Percentiles rank a stretch among this genome's conserved stretches.
These are phyloP conservation scores for Schizopora paradoxa DNA, from an alignment of 1,284 basidiomycete species.

Conservation along the genomic window DNA sequence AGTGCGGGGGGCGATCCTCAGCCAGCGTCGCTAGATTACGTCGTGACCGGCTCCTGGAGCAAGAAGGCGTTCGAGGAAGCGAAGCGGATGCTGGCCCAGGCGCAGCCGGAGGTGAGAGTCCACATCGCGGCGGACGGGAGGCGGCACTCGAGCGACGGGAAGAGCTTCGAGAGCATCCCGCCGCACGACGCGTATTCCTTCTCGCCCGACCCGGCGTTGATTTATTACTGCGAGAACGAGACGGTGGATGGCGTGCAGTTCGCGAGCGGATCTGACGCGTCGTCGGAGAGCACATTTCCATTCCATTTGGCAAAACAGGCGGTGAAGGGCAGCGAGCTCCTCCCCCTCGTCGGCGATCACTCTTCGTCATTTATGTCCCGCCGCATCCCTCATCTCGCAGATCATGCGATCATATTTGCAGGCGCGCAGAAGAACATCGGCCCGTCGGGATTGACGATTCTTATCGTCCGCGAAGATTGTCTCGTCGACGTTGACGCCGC, in stretches of 20 bases:
- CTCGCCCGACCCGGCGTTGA: slow-evolving; percentile 75
- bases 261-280: slow-evolving; percentile 41
- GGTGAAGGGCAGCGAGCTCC: slow-evolving; percentile 32
- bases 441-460: slow-evolving; percentile 87
- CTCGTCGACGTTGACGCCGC: slow-evolving; percentile 84
- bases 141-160: slow-evolving; percentile 53
- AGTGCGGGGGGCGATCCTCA: slow-evolving; percentile 47
- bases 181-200: slow-evolving; percentile 71
- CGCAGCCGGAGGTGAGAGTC: too few relatives aligned
- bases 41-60: slow-evolving; percentile 90
- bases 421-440: slow-evolving; percentile 99
- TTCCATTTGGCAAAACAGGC: slow-evolving; percentile 59
- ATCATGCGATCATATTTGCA: slow-evolving; percentile 92
- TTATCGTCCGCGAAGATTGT: slow-evolving; percentile 91
- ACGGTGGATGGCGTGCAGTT: slow-evolving; percentile 97
- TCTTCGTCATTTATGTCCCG: slow-evolving; percentile 97
- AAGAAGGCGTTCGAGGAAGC: slow-evolving; percentile 84
- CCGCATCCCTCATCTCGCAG: slow-evolving; percentile 82
- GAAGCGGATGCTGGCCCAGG: slow-evolving; percentile 52
- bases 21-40: slow-evolving; percentile 87
- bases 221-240: slow-evolving; percentile 99
- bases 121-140: slow-evolving; percentile 70
- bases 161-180: slow-evolving; percentile 80
- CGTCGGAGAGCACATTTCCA: slow-evolving; percentile 71
- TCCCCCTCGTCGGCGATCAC: slow-evolving; percentile 92